Percentiles rank a stretch among this genome's conserved stretches.
phyloP scores from a whole-genome alignment of 441 rosid species.

The Aleurites moluccanus region DNA sequence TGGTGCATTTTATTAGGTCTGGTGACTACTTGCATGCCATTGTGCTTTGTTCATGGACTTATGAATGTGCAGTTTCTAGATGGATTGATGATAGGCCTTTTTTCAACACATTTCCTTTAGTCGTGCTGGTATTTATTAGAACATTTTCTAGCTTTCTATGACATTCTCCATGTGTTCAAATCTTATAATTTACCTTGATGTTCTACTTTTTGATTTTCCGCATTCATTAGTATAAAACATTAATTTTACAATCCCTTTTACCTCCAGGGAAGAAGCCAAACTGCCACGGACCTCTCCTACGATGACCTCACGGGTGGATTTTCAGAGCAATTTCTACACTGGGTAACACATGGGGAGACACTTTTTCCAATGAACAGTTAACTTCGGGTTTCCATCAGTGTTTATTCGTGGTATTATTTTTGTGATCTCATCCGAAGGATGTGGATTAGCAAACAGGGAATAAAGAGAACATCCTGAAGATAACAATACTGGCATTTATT shows the following conservation, averaged over 20 bases:
- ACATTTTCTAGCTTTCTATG: no score
- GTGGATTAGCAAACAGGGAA: conserved; percentile 30
- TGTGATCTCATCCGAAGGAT: conserved; percentile 57
- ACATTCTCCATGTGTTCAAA: no score
- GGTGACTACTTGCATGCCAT: no score
- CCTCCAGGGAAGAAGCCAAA: conserved; percentile 47
- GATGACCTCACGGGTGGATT: conserved; percentile 32
- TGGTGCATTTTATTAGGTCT: no score
- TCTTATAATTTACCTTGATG: neutral
- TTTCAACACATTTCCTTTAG: no score
- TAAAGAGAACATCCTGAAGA: conserved; percentile 18
- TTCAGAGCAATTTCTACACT: conserved; percentile 53
- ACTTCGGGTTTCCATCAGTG: conserved; percentile 13
- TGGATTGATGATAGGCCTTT: no score
- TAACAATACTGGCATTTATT: conserved; percentile 17
- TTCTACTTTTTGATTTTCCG: neutral
- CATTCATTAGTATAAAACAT: neutral
- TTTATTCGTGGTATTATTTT: conserved; percentile 16
- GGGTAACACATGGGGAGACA: conserved; percentile 69
- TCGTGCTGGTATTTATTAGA: no score
- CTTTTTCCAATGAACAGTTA: conserved; percentile 42
- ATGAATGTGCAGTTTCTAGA: no score
- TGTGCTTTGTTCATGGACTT: no score
- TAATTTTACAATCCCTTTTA: neutral
- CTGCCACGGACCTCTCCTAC: conserved; percentile 19